Conservation (phyloP, 352 stramenopile species). For the Pythium chondricola region DNA sequence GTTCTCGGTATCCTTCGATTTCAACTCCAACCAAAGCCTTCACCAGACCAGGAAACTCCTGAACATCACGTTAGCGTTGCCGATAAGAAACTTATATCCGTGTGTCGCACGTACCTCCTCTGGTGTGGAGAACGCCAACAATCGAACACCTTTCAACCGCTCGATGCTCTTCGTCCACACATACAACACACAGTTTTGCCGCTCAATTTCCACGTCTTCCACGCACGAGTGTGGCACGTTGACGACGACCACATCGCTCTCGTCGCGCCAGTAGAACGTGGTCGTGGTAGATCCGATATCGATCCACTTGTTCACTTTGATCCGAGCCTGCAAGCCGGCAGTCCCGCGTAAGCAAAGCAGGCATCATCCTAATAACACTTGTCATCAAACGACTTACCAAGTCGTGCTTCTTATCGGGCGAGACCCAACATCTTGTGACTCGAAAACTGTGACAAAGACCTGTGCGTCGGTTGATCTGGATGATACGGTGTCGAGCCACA, state of each 20-base stretch:
- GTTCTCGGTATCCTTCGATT: constrained; percentile 16
- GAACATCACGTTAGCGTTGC: not conserved
- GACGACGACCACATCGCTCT: constrained; percentile 33
- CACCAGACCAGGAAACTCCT: constrained; percentile 22
- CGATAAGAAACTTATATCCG: too few species aligned
- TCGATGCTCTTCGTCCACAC: constrained; percentile 27
- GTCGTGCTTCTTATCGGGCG: constrained; percentile 14
- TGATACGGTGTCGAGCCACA: constrained; percentile 17
- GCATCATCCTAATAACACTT: too few species aligned
- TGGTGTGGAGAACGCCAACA: constrained; percentile 18
- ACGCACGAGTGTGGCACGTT: constrained; percentile 51
- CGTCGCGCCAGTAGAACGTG: constrained; percentile 44
- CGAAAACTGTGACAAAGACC: constrained; percentile 18
- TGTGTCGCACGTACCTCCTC: constrained; percentile 12
- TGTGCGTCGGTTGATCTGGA: constrained; percentile 21
- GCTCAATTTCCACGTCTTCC: constrained; percentile 32
- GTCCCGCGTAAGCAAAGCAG: too few species aligned
- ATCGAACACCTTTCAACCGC: constrained; percentile 16
- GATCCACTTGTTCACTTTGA: constrained; percentile 43
- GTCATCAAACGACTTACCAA: constrained; percentile 15
- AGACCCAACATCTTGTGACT: constrained; percentile 22
- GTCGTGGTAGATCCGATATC: constrained; percentile 39
- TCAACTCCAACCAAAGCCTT: constrained; percentile 18
- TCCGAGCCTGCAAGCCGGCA: constrained; percentile 29
- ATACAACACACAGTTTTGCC: constrained; percentile 20